A percentile compares a stretch with the other conserved stretches of the same genome.
These are phyloP conservation scores for Leccinum aurantiacum DNA, from an alignment of 768 basidiomycete genomes.

Conservation along the genomic window DNA sequence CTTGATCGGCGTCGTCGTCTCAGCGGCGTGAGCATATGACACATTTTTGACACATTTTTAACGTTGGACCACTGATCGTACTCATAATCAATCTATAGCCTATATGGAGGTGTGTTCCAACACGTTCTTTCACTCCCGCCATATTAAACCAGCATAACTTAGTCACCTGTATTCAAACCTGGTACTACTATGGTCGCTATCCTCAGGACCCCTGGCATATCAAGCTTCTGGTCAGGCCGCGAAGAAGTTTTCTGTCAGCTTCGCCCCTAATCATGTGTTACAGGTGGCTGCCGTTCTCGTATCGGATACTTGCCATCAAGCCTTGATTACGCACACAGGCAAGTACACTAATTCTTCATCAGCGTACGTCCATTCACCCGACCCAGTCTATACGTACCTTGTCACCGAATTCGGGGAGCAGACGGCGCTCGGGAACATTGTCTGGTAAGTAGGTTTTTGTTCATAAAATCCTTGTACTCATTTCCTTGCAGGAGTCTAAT, in stretches of 20 bases:
- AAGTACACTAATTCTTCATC: slow-evolving; percentile 2
- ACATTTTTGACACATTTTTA: slow-evolving; percentile 6
- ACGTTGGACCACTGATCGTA: slow-evolving; percentile 1
- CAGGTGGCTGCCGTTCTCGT: slow-evolving; percentile 54
- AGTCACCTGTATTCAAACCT: slow-evolving; percentile 61
- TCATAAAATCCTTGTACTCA: neutral
- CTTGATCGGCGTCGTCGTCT: slow-evolving; percentile 53
- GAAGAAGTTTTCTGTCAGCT: neutral
- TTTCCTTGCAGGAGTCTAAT: slow-evolving; percentile 25
- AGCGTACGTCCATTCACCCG: neutral
- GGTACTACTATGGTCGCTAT: slow-evolving; percentile 53
- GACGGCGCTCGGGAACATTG: slow-evolving; percentile 33
- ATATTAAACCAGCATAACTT: slow-evolving; percentile 3
- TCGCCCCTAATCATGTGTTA: neutral
- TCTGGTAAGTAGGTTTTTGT: slow-evolving; percentile 40
- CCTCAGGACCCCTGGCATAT: slow-evolving; percentile 53
- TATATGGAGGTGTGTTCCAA: slow-evolving; percentile 47
- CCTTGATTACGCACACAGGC: slow-evolving; percentile 56
- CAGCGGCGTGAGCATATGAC: slow-evolving; percentile 44
- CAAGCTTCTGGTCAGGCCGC: slow-evolving; percentile 44
- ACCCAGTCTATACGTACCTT: slow-evolving; percentile 49
- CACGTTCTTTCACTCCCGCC: neutral
- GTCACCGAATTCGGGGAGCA: slow-evolving; percentile 40
- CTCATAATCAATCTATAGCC: slow-evolving; percentile 31
- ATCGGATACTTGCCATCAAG: slow-evolving; percentile 58